These are phyloP conservation scores for Globisporangium paddicum DNA, from an alignment of 352 stramenopile species.

Conservation along the genomic window DNA sequence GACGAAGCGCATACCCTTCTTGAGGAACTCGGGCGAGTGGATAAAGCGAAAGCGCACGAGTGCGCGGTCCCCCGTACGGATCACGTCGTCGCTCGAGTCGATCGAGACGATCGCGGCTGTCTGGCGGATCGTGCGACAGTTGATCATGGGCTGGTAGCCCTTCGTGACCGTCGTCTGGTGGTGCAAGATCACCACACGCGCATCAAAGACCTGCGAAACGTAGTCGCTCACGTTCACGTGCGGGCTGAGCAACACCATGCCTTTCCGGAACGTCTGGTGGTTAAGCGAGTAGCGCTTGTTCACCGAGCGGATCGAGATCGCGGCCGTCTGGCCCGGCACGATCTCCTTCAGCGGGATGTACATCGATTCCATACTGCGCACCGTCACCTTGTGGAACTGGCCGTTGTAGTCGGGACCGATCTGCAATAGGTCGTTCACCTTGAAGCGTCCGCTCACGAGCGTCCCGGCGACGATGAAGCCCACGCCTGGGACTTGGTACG, in stretches of 20 bases:
- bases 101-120: constrained; percentile 89
- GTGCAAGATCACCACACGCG: constrained; percentile 92
- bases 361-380: constrained; percentile 89
- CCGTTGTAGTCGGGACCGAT: constrained; percentile 90
- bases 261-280: constrained; percentile 87
- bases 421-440: constrained; percentile 83
- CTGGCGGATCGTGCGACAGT: constrained; percentile 91
- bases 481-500: constrained; percentile 91
- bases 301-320: constrained; percentile 81
- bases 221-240: constrained; percentile 74
- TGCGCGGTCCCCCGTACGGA: constrained; percentile 89
- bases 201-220: constrained; percentile 87
- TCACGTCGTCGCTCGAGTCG: constrained; percentile 71
- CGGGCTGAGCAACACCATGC: constrained; percentile 88
- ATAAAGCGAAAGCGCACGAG: constrained; percentile 89
- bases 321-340: constrained; percentile 78
- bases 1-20: constrained; percentile 95
- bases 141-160: constrained; percentile 95
- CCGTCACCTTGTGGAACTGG: constrained; percentile 79
- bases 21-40: constrained; percentile 94
- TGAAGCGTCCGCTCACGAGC: constrained; percentile 89
- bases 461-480: constrained; percentile 93
- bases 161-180: constrained; percentile 93
- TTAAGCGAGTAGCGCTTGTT: constrained; percentile 87
- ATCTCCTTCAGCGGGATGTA: constrained; percentile 89